These are phyloP conservation scores for Colletotrichum cuscutae DNA, from an alignment of 2,329 filamentous ascomycete genomes.

Conservation along the genomic window DNA sequence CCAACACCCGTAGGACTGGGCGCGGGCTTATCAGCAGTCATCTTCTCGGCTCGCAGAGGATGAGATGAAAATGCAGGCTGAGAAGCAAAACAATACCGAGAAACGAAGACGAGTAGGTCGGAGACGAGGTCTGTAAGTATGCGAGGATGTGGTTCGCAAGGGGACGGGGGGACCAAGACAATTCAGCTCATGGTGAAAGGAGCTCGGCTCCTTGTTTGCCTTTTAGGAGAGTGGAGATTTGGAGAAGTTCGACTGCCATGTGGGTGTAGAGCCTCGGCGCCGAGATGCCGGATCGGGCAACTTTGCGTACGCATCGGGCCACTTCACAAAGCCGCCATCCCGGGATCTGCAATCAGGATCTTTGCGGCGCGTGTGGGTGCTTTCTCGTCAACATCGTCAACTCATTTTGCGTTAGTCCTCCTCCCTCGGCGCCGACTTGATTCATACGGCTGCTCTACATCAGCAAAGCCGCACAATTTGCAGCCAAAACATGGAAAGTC, in stretches of 20 bases:
- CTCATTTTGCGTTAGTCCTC: not conserved
- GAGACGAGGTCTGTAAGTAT: not conserved
- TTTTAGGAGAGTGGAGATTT: conserved; percentile 1
- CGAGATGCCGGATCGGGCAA: conserved; percentile 24
- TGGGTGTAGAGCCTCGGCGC: not conserved
- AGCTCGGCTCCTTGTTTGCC: conserved; percentile 4
- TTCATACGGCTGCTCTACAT: not conserved
- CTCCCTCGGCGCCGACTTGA: not conserved
- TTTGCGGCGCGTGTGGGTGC: not conserved
- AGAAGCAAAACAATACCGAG: not conserved
- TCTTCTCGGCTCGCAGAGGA: not conserved
- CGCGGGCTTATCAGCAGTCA: conserved; percentile 7
- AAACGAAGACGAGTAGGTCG: not conserved
- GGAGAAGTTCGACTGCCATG: not conserved
- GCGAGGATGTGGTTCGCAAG: too few species aligned
- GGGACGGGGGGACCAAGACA: too few species aligned
- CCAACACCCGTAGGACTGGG: not conserved
- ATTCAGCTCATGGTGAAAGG: not conserved
- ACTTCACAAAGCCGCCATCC: not conserved
- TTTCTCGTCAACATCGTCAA: not conserved
- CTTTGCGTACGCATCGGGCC: not conserved
- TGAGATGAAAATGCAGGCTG: not conserved
- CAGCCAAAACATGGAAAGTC: not conserved
- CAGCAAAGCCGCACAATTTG: not conserved
- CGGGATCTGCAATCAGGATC: not conserved